Evolutionary conservation across 2,329 filamentous ascomycete genomes (phyloP), one percentile per base, ranked within the genome.

Genomic region (Neofusicoccum laricinum): DNA sequence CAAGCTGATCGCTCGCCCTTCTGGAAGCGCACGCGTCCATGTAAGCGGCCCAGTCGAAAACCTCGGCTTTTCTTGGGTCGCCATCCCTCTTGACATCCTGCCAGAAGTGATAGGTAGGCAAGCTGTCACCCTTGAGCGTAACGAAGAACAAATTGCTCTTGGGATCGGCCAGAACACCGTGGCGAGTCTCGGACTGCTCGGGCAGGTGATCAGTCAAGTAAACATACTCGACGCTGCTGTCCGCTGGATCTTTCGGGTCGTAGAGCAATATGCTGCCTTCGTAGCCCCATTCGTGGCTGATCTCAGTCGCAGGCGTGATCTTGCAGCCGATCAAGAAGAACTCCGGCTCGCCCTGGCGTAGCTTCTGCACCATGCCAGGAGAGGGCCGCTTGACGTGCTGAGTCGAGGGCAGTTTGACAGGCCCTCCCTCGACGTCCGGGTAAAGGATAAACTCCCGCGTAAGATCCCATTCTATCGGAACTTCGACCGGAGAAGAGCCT

Each of bases 61-160:
- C 19, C 0, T 12, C 36, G 19, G 30, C 40, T 10, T 7, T n/a
- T 14, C 55, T 36, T 10, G 58, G 58, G 10, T 50, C 15, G 10
- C 58, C 58, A 3, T 49, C 34, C 10, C 17, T 38, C 15, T 36
- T 14, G n/a, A 53, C 61, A 25, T 63, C 25, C n/a, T 53, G 50
- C 63, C 63, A 65, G 38, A 50, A 65, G 41, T 65, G 46, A 19
- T 32, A 65, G 4, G 55, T 51, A 3, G 63, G 63, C 2, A 65
- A 45, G 3, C n/a, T 15, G 7, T 65, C 43, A 2, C 36, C 55
- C 14, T 19, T 32, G 14, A 62, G 41, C 14, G 30, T 43, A 32
- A 65, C n/a, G 38, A 62, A 65, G 40, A 61, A 65, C 4, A 62
- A 32, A 19, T 62, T 65, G 6, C 40, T 15, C 14, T 59, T 41